Evolutionary conservation across 352 stramenopile species (phyloP).

Genomic region (Globisporangium paddicum): DNA sequence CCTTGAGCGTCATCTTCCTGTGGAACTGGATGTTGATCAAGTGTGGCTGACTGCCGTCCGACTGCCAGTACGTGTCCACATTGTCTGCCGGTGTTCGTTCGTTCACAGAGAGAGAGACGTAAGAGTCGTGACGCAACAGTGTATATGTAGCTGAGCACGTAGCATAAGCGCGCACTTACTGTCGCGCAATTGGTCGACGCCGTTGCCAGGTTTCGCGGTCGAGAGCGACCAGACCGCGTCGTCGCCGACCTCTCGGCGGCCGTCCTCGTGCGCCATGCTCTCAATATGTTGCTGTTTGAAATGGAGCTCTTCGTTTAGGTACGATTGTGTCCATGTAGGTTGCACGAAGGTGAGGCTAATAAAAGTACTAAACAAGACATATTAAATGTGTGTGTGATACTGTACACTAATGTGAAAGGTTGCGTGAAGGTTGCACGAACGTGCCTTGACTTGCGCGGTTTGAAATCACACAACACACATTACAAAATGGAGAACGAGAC

Average conservation of each 20-base stretch:
- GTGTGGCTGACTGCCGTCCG: constrained; percentile 91
- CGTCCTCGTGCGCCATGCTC: constrained; percentile 10
- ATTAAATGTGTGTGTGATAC: too few species aligned
- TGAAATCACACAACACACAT: constrained; percentile 5
- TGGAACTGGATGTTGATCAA: constrained; percentile 98
- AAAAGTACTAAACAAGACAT: constrained; percentile 10
- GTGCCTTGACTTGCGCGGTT: constrained; percentile 1
- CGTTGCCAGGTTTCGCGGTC: constrained; percentile 97
- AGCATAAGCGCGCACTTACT: constrained; percentile 34
- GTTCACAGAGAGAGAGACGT: neutral
- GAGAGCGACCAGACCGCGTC: constrained; percentile 95
- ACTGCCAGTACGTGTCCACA: constrained; percentile 98
- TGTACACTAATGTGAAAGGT: neutral
- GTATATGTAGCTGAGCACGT: neutral
- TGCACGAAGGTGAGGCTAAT: too few species aligned
- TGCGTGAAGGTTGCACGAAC: neutral
- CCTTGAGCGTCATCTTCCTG: constrained; percentile 90
- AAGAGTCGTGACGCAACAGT: neutral
- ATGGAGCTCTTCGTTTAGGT: neutral
- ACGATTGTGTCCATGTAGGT: neutral
- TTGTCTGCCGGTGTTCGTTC: constrained; percentile 49
- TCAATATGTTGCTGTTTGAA: neutral
- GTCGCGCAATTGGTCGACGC: constrained; percentile 96
- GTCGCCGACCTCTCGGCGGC: constrained; percentile 68
- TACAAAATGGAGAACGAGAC: constrained; percentile 7